phyloP scores from a whole-genome alignment of 306 rosid genomes.

The Astragalus membranaceus region DNA sequence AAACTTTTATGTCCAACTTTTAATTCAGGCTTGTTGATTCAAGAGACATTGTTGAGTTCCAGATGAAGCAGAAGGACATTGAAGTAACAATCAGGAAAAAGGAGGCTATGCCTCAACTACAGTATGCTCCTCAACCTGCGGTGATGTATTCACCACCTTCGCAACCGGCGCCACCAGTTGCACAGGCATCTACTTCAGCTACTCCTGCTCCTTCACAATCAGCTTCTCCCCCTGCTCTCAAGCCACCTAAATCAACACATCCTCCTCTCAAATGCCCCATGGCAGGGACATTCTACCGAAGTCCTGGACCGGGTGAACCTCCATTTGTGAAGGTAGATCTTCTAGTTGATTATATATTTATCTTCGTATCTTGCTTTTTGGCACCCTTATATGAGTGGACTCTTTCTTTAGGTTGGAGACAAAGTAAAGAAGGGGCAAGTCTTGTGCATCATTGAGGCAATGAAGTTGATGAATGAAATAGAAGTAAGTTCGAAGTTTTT shows the following conservation, averaged over 20 bases:
- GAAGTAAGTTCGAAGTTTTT: slow-evolving; percentile 49
- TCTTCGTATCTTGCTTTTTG: not conserved
- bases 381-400: not conserved
- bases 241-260: slow-evolving; percentile 45
- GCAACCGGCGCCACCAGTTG: not conserved
- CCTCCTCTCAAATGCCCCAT: slow-evolving; percentile 64
- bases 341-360: slow-evolving; percentile 5
- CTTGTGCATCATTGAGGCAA: slow-evolving; percentile 73
- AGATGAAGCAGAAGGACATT: slow-evolving; percentile 59
- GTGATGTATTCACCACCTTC: slow-evolving; percentile 30
- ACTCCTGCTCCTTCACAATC: slow-evolving; percentile 27
- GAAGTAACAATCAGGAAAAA: slow-evolving; percentile 64
- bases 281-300: slow-evolving; percentile 78
- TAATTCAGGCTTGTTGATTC: slow-evolving; percentile 77
- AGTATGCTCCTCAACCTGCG: slow-evolving; percentile 37
- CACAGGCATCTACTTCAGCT: slow-evolving; percentile 22
- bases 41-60: slow-evolving; percentile 73
- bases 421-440: slow-evolving; percentile 72
- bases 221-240: slow-evolving; percentile 37
- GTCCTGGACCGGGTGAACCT: slow-evolving; percentile 68
- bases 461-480: slow-evolving; percentile 87
- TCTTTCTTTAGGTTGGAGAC: slow-evolving; percentile 64
- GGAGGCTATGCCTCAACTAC: slow-evolving; percentile 61
- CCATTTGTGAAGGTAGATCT: slow-evolving; percentile 62
- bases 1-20: slow-evolving; percentile 12